phyloP scores from a whole-genome alignment of 768 basidiomycete species.

The Chiua virens region DNA sequence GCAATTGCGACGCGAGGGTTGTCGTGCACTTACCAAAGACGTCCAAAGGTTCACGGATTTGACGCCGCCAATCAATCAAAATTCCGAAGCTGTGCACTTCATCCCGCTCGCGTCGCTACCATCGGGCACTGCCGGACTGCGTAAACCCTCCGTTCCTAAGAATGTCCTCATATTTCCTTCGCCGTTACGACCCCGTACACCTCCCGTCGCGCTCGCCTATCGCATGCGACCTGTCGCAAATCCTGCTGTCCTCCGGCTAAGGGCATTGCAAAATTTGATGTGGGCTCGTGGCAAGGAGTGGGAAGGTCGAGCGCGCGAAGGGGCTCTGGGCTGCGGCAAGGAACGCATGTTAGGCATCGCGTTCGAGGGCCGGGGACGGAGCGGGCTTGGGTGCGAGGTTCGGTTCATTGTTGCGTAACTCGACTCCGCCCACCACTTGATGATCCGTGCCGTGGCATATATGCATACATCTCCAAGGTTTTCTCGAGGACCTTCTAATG shows the following conservation, averaged over 20 bases:
- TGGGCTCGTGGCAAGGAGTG: constrained; percentile 42
- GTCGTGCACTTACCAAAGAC: constrained; percentile 43
- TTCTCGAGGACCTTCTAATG: constrained; percentile 27
- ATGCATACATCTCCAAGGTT: constrained; percentile 10
- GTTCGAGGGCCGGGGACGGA: constrained; percentile 61
- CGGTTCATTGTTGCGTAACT: constrained; percentile 32
- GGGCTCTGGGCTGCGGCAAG: constrained; percentile 51
- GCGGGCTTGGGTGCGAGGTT: constrained; percentile 45
- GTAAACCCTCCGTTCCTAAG: constrained; percentile 28
- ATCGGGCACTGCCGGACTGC: constrained; percentile 29
- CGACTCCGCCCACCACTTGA: background rate
- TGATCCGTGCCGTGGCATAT: background rate
- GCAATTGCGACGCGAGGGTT: constrained; percentile 36
- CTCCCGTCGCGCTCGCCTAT: constrained; percentile 33
- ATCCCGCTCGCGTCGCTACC: constrained; percentile 40
- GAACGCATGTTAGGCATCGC: constrained; percentile 60
- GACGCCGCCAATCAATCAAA: constrained; percentile 8
- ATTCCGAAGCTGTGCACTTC: constrained; percentile 35
- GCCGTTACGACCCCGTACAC: constrained; percentile 41
- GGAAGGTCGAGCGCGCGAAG: constrained; percentile 50
- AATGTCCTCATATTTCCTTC: constrained; percentile 42
- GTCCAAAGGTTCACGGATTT: constrained; percentile 41
- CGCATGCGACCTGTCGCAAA: constrained; percentile 61
- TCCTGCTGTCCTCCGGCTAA: constrained; percentile 55
- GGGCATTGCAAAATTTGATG: constrained; percentile 60